A percentile compares a stretch with the other conserved stretches of the same genome.
Evolutionary conservation across 768 basidiomycete genomes (phyloP).

Genomic region (Leccinellum albellum): DNA sequence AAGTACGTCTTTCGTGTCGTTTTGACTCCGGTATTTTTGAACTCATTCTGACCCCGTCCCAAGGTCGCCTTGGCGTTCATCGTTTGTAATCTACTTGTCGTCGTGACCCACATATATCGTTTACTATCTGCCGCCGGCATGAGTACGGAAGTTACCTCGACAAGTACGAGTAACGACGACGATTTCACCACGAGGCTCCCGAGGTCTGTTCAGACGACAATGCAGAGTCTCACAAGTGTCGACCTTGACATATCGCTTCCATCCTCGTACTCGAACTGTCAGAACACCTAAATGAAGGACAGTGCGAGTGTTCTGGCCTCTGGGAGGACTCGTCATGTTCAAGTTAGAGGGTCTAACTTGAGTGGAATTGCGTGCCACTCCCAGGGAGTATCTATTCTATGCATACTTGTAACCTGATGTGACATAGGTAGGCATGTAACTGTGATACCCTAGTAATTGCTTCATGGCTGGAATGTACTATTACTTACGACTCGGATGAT

Average conservation of each 20-base stretch:
- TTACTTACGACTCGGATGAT: too few species aligned
- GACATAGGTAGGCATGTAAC: too few species aligned
- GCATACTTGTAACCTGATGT: too few species aligned
- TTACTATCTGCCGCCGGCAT: conserved; percentile 1
- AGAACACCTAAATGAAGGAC: background rate
- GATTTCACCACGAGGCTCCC: conserved; percentile 13
- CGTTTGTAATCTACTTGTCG: conserved; percentile 24
- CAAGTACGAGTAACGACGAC: conserved; percentile 2
- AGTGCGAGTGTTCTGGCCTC: background rate
- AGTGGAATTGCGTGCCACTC: too few species aligned
- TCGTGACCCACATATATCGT: conserved; percentile 18
- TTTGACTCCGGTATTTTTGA: background rate
- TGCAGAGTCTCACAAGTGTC: conserved; percentile 4
- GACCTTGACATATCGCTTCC: background rate
- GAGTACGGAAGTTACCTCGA: background rate
- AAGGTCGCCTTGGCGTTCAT: conserved; percentile 17
- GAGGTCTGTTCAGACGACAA: background rate
- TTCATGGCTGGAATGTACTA: too few species aligned
- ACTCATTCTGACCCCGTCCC: background rate
- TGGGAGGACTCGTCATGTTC: background rate
- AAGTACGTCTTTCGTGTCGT: conserved; percentile 8
- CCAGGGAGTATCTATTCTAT: background rate
- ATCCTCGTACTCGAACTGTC: background rate
- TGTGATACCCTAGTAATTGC: too few species aligned
- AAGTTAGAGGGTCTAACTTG: too few species aligned